Conservation (phyloP, 2,329 filamentous ascomycete genomes). For the Trichoderma sp. region DNA sequence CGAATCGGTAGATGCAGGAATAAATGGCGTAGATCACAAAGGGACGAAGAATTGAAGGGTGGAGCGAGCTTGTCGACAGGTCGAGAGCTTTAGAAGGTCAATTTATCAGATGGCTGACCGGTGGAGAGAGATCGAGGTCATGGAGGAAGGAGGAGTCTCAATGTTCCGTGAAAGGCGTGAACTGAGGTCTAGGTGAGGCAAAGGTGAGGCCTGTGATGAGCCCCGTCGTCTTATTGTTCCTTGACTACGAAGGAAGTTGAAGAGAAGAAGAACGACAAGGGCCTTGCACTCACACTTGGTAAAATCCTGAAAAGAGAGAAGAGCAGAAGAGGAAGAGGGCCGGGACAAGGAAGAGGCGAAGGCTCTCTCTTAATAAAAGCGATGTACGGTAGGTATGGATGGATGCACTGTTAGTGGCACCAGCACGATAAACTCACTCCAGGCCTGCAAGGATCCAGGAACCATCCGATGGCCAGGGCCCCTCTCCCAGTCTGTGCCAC, state of each 20-base stretch:
- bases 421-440: conserved; percentile 19
- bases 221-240: neutral
- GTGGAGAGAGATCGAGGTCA: conserved; percentile 7
- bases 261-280: neutral
- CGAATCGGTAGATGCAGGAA: neutral
- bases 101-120: conserved; percentile 1
- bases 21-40: neutral
- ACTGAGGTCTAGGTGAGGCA: neutral
- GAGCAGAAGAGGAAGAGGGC: conserved; percentile 6
- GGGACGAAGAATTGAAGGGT: neutral
- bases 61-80: neutral
- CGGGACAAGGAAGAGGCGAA: conserved; percentile 8
- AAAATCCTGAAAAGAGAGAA: conserved; percentile 5
- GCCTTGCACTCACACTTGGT: neutral
- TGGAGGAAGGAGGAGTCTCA: neutral
- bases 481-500: conserved; percentile 15
- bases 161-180: conserved; percentile 5
- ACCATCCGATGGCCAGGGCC: conserved; percentile 6
- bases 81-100: neutral
- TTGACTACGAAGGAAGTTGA: neutral
- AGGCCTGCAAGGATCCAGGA: conserved; percentile 25
- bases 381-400: too few relatives aligned
- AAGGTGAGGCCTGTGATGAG: neutral
- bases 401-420: conserved; percentile 5
- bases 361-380: conserved; percentile 14